Evolutionary conservation across 768 basidiomycete species (phyloP).

Genomic region (Mycena olivaceomarginata): DNA sequence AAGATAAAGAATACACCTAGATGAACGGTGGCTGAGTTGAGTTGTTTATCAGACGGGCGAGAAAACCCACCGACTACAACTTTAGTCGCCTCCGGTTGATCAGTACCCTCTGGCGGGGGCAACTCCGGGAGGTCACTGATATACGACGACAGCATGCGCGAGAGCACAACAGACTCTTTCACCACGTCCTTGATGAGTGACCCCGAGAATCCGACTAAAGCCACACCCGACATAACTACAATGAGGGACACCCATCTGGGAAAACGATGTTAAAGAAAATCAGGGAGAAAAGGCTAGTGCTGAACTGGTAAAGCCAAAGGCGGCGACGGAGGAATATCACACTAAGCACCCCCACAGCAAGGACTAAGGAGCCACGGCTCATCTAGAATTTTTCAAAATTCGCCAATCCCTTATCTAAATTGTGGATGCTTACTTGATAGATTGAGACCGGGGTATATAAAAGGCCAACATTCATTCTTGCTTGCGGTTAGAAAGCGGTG

Average conservation of each 20-base stretch:
- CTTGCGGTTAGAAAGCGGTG: constrained; percentile 26
- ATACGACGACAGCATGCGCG: constrained; percentile 49
- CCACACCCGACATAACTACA: constrained; percentile 91
- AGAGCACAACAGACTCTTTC: constrained; percentile 63
- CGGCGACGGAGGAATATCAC: constrained; percentile 93
- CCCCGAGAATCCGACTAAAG: constrained; percentile 91
- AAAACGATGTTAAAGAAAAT: constrained; percentile 30
- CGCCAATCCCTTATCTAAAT: too few species aligned
- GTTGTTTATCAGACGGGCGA: constrained; percentile 39
- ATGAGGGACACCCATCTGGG: constrained; percentile 92
- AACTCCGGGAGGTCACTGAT: constrained; percentile 54
- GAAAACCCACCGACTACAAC: constrained; percentile 81
- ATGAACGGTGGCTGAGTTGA: constrained; percentile 40
- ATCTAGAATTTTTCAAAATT: constrained; percentile 59
- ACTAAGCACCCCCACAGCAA: constrained; percentile 94
- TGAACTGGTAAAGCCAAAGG: constrained; percentile 92
- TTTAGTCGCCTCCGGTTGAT: constrained; percentile 78
- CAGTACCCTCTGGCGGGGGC: constrained; percentile 65
- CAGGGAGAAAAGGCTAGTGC: constrained; percentile 35
- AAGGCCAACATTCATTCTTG: constrained; percentile 94
- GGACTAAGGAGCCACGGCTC: constrained; percentile 94
- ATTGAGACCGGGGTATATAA: constrained; percentile 98
- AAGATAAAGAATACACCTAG: constrained; percentile 93
- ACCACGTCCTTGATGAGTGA: constrained; percentile 88
- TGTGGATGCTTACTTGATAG: constrained; percentile 72